These are phyloP conservation scores for Coccomyxa sp. DNA, from an alignment of 139 green algal genomes.

Conservation along the genomic window DNA sequence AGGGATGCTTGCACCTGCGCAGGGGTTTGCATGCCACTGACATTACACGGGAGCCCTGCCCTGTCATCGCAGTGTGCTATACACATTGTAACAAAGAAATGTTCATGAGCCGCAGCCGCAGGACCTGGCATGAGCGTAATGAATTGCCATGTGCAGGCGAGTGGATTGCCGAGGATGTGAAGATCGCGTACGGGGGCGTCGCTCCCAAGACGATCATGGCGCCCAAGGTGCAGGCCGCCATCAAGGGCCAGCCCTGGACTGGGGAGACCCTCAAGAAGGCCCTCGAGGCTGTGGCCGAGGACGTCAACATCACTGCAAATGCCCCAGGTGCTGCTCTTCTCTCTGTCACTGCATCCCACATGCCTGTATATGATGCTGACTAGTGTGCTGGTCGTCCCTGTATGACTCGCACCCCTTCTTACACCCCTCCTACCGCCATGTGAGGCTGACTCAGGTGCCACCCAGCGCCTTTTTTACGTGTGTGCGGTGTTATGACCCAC, in stretches of 20 bases:
- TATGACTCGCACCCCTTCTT: no score
- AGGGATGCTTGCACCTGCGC: no score
- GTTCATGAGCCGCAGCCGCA: not conserved
- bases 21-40: no score
- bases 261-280: slow-evolving; percentile 49
- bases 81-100: no score
- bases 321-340: slow-evolving; percentile 56
- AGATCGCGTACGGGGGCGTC: slow-evolving; percentile 85
- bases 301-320: slow-evolving; percentile 66
- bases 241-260: slow-evolving; percentile 59
- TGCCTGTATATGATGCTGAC: no score
- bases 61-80: no score
- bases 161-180: slow-evolving; percentile 60
- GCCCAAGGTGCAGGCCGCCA: slow-evolving; percentile 20
- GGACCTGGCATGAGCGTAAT: not conserved
- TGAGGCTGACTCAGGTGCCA: no score
- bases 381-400: no score
- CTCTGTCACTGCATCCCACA: not conserved
- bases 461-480: no score
- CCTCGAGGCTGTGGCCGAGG: slow-evolving; percentile 61
- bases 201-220: slow-evolving; percentile 71
- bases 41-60: no score
- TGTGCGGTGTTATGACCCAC: no score
- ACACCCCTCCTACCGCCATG: no score
- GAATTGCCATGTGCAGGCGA: slow-evolving; percentile 5